Evolutionary conservation across 768 basidiomycete genomes (phyloP).

Genomic region (Crassisporium funariophilum): DNA sequence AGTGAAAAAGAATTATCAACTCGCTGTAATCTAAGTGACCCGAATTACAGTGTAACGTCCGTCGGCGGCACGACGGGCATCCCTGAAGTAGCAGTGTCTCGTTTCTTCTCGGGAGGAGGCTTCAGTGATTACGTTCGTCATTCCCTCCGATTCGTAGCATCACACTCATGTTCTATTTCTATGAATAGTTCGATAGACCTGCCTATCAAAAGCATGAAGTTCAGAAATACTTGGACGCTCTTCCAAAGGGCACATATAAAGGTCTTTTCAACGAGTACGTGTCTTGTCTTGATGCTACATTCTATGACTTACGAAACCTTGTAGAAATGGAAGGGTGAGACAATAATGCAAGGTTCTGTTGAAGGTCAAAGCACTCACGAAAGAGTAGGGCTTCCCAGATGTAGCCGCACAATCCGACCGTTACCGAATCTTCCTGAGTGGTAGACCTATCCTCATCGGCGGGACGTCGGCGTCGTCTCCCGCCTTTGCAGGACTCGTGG

Average conservation of each 20-base stretch:
- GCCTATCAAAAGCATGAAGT: constrained; percentile 53
- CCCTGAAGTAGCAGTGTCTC: constrained; percentile 57
- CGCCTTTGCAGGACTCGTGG: constrained; percentile 62
- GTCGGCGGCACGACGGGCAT: constrained; percentile 66
- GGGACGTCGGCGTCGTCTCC: constrained; percentile 73
- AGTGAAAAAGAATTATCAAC: constrained; percentile 13
- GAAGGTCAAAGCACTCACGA: neutral
- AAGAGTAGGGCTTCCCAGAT: constrained; percentile 58
- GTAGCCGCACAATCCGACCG: constrained; percentile 59
- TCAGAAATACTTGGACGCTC: constrained; percentile 40
- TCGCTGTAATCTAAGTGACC: neutral
- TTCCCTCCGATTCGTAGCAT: neutral
- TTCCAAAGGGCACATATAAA: constrained; percentile 50
- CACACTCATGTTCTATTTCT: neutral
- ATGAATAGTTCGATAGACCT: constrained; percentile 53
- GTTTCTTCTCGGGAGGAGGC: constrained; percentile 67
- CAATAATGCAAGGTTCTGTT: neutral
- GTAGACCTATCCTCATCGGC: constrained; percentile 39
- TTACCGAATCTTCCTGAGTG: constrained; percentile 51
- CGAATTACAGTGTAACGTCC: constrained; percentile 57
- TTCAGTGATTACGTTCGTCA: constrained; percentile 68
- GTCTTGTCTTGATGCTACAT: neutral
- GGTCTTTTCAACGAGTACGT: constrained; percentile 64
- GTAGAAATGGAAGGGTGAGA: constrained; percentile 57
- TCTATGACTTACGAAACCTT: constrained; percentile 3